phyloP scores from a whole-genome alignment of 805 yeast species.

The Candida endomychidarum region DNA sequence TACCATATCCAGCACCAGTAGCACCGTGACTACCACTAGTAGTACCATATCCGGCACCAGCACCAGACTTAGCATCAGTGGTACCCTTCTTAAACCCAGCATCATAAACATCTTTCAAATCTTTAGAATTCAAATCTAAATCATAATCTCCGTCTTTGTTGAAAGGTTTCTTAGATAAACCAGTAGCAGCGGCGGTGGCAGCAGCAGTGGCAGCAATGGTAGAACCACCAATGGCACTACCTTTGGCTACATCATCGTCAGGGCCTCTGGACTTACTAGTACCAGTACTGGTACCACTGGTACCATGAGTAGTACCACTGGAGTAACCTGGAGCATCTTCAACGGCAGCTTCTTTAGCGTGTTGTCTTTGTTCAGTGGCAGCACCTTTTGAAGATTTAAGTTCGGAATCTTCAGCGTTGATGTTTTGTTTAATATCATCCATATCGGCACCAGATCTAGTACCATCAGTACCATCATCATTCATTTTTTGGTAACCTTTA shows the following conservation, averaged over 20 bases:
- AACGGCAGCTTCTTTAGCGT: slow-evolving; percentile 23
- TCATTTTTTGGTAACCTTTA: slow-evolving; percentile 7
- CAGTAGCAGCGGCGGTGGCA: slow-evolving; percentile 14
- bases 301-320: slow-evolving; percentile 14
- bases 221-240: slow-evolving; percentile 10
- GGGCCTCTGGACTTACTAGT: too few relatives aligned
- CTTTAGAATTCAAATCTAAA: neutral
- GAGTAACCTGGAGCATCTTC: slow-evolving; percentile 29
- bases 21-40: neutral
- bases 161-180: slow-evolving; percentile 10
- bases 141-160: slow-evolving; percentile 10
- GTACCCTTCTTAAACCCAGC: slow-evolving; percentile 11
- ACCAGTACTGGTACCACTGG: neutral
- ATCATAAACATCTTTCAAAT: slow-evolving; percentile 8
- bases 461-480: neutral
- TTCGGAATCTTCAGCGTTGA: slow-evolving; percentile 1
- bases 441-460: neutral
- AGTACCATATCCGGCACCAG: neutral
- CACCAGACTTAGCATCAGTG: neutral
- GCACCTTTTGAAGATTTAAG: slow-evolving; percentile 9
- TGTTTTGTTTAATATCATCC: neutral
- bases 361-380: slow-evolving; percentile 10
- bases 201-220: slow-evolving; percentile 16
- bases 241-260: neutral
- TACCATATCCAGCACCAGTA: too few relatives aligned